Evolutionary conservation across 73 alveolate species (phyloP).

Genomic region (Paramecium tetraurelia): DNA sequence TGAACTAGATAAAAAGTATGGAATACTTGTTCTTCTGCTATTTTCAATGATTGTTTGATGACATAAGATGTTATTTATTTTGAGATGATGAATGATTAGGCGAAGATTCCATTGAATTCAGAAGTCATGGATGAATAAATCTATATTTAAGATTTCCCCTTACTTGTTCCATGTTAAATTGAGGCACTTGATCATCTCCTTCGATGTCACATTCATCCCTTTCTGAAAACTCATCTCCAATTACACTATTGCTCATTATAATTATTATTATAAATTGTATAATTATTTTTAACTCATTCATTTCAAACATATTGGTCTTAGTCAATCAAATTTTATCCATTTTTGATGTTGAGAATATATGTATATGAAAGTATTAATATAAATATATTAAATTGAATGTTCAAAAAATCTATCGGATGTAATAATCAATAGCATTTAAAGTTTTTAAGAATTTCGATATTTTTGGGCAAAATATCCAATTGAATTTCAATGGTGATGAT

Average conservation of each 20-base stretch:
- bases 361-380: neutral
- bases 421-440: neutral
- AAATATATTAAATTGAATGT: neutral
- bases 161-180: neutral
- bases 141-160: neutral
- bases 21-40: constrained; percentile 27
- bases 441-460: neutral
- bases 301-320: neutral
- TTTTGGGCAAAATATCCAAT: constrained; percentile 1
- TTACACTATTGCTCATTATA: constrained; percentile 9
- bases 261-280: neutral
- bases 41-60: neutral
- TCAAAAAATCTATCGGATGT: neutral
- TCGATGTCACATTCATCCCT: neutral
- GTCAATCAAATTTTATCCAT: neutral
- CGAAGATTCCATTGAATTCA: neutral
- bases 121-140: neutral
- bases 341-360: neutral
- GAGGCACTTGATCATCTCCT: neutral
- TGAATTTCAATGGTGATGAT: constrained; percentile 24
- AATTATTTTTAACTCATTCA: neutral
- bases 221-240: neutral
- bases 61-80: neutral
- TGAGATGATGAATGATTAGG: neutral
- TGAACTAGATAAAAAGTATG: neutral